Conservation (phyloP, 345 rosid genomes). For the Boechera retrofracta region DNA sequence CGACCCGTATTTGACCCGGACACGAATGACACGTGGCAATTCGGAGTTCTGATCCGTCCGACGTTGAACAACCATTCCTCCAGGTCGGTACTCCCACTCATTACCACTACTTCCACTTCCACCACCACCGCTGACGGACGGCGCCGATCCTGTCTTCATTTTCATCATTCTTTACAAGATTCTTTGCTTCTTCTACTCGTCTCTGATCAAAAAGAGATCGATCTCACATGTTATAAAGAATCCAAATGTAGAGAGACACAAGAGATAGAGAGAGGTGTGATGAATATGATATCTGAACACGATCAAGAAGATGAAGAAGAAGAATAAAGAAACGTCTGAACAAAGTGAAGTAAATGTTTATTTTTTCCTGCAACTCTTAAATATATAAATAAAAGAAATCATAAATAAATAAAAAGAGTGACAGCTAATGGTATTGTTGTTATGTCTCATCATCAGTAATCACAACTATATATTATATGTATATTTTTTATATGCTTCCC, state of each 20-base stretch:
- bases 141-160: slow-evolving; percentile 37
- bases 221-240: slow-evolving; percentile 42
- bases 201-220: slow-evolving; percentile 25
- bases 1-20: slow-evolving; percentile 84
- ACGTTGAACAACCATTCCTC: slow-evolving; percentile 97
- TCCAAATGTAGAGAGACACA: background rate
- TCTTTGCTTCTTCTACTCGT: slow-evolving; percentile 31
- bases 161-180: slow-evolving; percentile 41
- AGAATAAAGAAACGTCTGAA: slow-evolving; percentile 48
- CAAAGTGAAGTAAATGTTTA: slow-evolving; percentile 44
- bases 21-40: slow-evolving; percentile 81
- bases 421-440: slow-evolving; percentile 51
- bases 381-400: background rate
- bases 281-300: slow-evolving; percentile 39
- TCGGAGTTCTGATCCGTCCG: slow-evolving; percentile 67
- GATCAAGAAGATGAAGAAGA: slow-evolving; percentile 36
- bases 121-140: slow-evolving; percentile 49
- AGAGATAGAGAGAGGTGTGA: slow-evolving; percentile 24
- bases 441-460: slow-evolving; percentile 48
- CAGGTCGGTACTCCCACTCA: slow-evolving; percentile 96
- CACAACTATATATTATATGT: slow-evolving; percentile 32
- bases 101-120: slow-evolving; percentile 51
- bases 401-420: slow-evolving; percentile 30
- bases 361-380: slow-evolving; percentile 17
- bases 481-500: slow-evolving; percentile 25